Evolutionary conservation across 306 rosid genomes (phyloP).

Genomic region (Prunus padus): DNA sequence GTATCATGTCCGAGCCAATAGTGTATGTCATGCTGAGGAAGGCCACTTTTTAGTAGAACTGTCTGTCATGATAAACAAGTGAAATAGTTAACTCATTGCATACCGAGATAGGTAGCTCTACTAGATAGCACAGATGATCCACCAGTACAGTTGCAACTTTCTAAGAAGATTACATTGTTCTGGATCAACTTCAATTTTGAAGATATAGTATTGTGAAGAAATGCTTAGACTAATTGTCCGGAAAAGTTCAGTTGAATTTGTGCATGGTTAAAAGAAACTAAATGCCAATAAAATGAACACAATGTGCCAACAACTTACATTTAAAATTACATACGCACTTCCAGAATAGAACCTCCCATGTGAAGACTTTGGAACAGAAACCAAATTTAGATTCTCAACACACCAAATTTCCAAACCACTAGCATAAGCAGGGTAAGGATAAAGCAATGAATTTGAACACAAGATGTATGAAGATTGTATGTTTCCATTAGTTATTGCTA

Average conservation of each 20-base stretch:
- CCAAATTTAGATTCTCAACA: slow-evolving; percentile 66
- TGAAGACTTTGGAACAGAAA: slow-evolving; percentile 57
- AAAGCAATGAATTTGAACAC: slow-evolving; percentile 34
- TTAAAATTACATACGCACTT: slow-evolving; percentile 75
- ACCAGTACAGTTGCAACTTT: slow-evolving; percentile 17
- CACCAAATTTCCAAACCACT: slow-evolving; percentile 98
- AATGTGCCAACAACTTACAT: slow-evolving; percentile 50
- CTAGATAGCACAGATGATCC: slow-evolving; percentile 13
- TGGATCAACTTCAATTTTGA: slow-evolving; percentile 9
- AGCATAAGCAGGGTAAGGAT: slow-evolving; percentile 42
- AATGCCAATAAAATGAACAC: slow-evolving; percentile 26
- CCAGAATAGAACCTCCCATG: slow-evolving; percentile 80
- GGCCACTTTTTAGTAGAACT: slow-evolving; percentile 52
- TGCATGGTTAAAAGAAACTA: neutral
- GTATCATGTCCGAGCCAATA: slow-evolving; percentile 82
- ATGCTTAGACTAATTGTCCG: neutral
- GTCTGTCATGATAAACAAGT: slow-evolving; percentile 61
- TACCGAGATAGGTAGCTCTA: slow-evolving; percentile 10
- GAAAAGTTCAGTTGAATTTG: slow-evolving; percentile 5
- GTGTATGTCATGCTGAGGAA: slow-evolving; percentile 79
- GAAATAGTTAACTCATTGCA: slow-evolving; percentile 23
- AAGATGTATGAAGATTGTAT: neutral
- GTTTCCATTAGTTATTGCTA: neutral
- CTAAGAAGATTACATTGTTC: slow-evolving; percentile 7
- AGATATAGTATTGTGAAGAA: neutral